Conservation (phyloP, 2,329 filamentous ascomycete species). For the Metarhizium brunneum region DNA sequence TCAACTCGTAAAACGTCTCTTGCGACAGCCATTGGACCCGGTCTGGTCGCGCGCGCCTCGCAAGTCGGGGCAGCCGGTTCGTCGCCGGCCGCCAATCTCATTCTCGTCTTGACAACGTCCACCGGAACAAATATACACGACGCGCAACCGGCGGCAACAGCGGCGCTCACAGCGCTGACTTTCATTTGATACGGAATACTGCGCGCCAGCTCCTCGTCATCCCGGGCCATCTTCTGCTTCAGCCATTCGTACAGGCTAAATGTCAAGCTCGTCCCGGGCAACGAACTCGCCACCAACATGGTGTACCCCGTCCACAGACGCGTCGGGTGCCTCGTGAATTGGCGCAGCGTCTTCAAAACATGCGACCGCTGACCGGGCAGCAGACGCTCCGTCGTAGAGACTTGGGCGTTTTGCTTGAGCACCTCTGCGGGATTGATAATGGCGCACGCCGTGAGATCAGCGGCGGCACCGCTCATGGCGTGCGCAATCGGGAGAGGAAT, state of each 20-base stretch:
- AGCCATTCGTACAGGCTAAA: constrained; percentile 8
- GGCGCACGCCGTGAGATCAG: constrained; percentile 10
- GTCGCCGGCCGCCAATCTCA: constrained; percentile 9
- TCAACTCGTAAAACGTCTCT: constrained; percentile 2
- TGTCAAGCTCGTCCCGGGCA: constrained; percentile 6
- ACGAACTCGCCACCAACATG: constrained; percentile 5
- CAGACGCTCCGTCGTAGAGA: constrained; percentile 1
- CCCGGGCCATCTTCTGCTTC: not conserved
- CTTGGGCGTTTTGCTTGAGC: constrained; percentile 13
- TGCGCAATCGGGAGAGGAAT: constrained; percentile 8
- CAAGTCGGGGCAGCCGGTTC: not conserved
- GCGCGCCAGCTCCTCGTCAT: not conserved
- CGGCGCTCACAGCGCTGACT: constrained; percentile 8
- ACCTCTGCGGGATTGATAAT: constrained; percentile 12
- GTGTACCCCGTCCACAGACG: constrained; percentile 8
- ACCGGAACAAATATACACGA: constrained; percentile 10
- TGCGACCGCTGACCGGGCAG: not conserved
- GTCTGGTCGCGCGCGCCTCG: not conserved
- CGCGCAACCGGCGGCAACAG: constrained; percentile 4
- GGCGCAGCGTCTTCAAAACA: not conserved
- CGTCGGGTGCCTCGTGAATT: constrained; percentile 3
- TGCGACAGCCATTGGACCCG: not conserved
- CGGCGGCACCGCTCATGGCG: constrained; percentile 9
- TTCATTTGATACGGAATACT: constrained; percentile 1
- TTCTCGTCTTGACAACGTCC: constrained; percentile 12